A percentile compares a stretch with the other conserved stretches of the same genome.
Evolutionary conservation across 345 rosid genomes (phyloP).

Genomic region (Dimocarpus longan): DNA sequence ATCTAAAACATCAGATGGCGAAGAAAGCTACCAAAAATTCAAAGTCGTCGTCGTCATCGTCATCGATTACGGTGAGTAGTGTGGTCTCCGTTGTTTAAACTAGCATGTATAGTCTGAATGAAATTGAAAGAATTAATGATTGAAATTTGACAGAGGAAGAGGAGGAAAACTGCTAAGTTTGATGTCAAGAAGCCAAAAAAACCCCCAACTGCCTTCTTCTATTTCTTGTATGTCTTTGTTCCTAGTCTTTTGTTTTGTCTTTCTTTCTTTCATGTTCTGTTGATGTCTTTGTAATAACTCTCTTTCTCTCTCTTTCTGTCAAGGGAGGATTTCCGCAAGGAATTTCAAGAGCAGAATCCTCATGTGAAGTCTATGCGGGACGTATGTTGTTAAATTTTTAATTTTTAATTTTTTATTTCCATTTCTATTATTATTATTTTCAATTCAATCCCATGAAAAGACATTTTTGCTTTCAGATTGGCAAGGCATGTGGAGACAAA

Average conservation of each 20-base stretch:
- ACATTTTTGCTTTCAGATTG: constrained; percentile 51
- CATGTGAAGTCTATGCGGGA: constrained; percentile 90
- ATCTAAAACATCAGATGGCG: too few relatives aligned
- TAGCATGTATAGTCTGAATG: too few relatives aligned
- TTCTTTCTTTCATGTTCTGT: too few relatives aligned
- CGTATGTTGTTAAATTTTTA: constrained; percentile 39
- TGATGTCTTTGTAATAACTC: too few relatives aligned
- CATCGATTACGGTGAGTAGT: too few relatives aligned
- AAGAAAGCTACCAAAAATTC: too few relatives aligned
- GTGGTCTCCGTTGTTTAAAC: too few relatives aligned
- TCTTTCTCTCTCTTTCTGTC: constrained; percentile 6
- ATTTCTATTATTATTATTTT: too few relatives aligned
- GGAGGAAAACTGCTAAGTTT: constrained; percentile 35
- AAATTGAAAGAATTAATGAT: too few relatives aligned
- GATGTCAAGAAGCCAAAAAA: constrained; percentile 82
- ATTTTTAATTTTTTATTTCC: too few relatives aligned
- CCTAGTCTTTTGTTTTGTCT: neutral
- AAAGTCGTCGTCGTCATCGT: too few relatives aligned
- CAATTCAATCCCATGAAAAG: too few relatives aligned
- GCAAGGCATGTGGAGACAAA: constrained; percentile 95
- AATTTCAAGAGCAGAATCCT: constrained; percentile 80
- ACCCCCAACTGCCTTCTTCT: constrained; percentile 94
- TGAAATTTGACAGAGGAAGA: constrained; percentile 2
- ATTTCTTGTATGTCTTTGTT: constrained; percentile 56
- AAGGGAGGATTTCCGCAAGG: constrained; percentile 95